Base-by-base conservation (phyloP, 768 basidiomycete genomes). In the Boletellus ananiceps region DNA sequence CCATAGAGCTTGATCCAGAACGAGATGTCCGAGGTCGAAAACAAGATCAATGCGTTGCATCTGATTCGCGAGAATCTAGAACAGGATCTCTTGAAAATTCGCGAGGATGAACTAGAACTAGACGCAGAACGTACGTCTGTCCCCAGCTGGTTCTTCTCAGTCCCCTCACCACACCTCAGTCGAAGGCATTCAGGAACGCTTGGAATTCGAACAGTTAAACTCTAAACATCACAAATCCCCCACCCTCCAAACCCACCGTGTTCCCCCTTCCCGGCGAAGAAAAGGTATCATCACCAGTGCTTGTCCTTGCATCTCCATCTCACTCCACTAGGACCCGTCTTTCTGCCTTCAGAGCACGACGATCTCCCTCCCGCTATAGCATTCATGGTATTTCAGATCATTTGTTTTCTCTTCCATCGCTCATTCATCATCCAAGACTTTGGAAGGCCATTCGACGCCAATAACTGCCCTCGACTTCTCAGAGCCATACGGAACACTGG, bases 291-390 rank as follows among this genome's bases (percentile, higher is more conserved):
- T 21, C 11, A 25, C 32, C 4, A 9, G 0, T 19, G 23, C 44
- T 25, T 8, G n/a, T 16, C 16, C 38, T 16, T 21, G 21, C 14
- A 5, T 29, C 23, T 36, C 5, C 25, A 11, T 39, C 53, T 55
- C 54, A 63, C 27, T 43, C 34, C 12, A 15, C 45, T 21, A 86
- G 94, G 95, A 2, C 94, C 95, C 0, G 90, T 90, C 15, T 98
- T 99, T 74, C 67, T 99, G 40, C 96, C 96, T 4, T 96, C 93
- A 15, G 96, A 98, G 65, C 96, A 99, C 57, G 92, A 93, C 57
- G 93, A 96, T 46, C 75, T 99, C 27, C 96, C 96, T 8, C 81
- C 85, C 8, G 93, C 92, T 1, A 82, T 98, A 5, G 96, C 95
- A 12, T 99, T 99, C 71, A 98, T 99, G 94, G 92, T 91, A 69